Conservation (phyloP, 2,329 filamentous ascomycete species). For the Metarhizium humberi region DNA sequence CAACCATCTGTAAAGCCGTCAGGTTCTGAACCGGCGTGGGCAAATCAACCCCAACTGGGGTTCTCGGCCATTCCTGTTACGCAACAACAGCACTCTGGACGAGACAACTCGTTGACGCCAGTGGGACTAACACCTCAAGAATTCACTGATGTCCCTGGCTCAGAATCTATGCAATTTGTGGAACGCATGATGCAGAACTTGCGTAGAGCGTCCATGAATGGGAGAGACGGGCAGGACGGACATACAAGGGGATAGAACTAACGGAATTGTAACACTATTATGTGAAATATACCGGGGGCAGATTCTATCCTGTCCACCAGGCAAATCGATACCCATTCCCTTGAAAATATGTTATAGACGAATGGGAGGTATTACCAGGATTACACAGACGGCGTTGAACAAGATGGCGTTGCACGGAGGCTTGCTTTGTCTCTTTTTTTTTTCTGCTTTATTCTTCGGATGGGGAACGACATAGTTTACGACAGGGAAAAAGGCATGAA, state of each 20-base stretch:
- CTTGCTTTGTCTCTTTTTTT: not conserved
- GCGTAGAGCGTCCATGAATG: constrained; percentile 25
- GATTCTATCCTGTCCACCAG: not conserved
- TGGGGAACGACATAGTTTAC: not conserved
- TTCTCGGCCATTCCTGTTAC: not conserved
- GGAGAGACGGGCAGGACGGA: not conserved
- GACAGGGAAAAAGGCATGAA: not conserved
- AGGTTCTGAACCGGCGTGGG: not conserved
- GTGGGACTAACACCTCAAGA: constrained; percentile 15
- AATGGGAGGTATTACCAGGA: not conserved
- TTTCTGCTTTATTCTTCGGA: not conserved
- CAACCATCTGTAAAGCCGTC: not conserved
- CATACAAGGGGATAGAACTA: not conserved
- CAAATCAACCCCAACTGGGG: not conserved
- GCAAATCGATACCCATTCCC: not conserved
- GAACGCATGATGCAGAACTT: constrained; percentile 45
- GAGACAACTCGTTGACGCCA: not conserved
- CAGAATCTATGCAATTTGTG: constrained; percentile 38
- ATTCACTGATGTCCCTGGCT: constrained; percentile 31
- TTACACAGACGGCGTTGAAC: not conserved
- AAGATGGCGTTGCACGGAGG: not conserved
- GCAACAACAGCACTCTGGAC: not conserved
- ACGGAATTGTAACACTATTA: not conserved
- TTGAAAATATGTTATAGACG: not conserved
- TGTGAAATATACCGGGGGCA: not conserved